Evolutionary conservation across 805 yeast species (phyloP), one percentile per base, ranked within the genome.

Genomic region (Candida verbasci): DNA sequence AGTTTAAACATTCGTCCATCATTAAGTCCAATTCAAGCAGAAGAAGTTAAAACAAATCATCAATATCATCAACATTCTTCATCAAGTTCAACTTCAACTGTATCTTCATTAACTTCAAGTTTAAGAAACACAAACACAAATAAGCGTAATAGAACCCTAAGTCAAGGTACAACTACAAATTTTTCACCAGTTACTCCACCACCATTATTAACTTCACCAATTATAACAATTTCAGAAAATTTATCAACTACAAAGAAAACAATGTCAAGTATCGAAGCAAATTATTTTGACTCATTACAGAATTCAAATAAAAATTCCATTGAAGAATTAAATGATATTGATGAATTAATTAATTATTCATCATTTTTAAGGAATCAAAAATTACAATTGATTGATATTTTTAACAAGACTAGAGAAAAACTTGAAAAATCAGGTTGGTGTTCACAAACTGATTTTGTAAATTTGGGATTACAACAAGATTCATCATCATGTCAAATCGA

Each of bases 341-440:
- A 53, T 11, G 44, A 43, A 31, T 43, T 43, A 24, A 44, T 56
- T 20, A 58, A 57, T 33, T 67, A 58, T 44, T 56, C 53, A 43
- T 40, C 45, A 10, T 66, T 55, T 42, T 50, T 66, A 38, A 50
- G 45, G 17, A 50, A 56, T 37, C 68, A 64, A 44, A 64, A 62
- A 41, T 48, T 46, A 30, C 49, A 60, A 5, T 56, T 63, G 9
- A 49, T 44, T 24, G 59, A 58, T 11, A 66, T 68, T 3, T 66
- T 53, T 42, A 59, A 53, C 25, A 43, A 50, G 17, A 60, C 72
- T 14, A 58, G 49, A 35, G 44, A 48, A 28, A 53, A 62, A 34
- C 53, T 67, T 36, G 38, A 41, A 20, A 53, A 52, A 30, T 56
- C 63, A 23, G 72, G 72, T 2, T 67, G 72, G 72, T 65, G 71